Conservation (phyloP, 345 rosid genomes). For the Aurinia saxatilis region DNA sequence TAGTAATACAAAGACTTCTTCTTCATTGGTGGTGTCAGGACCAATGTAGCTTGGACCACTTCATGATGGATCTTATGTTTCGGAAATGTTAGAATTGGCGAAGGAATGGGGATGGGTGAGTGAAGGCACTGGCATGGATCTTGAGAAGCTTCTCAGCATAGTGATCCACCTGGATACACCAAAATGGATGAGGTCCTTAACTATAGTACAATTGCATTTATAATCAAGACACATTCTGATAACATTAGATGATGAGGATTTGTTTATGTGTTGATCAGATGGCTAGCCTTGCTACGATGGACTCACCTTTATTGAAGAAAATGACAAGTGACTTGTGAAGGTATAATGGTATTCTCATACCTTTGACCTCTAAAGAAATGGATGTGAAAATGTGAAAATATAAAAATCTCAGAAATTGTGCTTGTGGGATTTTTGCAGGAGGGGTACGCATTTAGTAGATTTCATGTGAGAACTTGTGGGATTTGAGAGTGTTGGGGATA, state of each 20-base stretch:
- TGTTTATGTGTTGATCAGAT: conserved; percentile 35
- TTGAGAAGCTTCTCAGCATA: conserved; percentile 58
- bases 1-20: conserved; percentile 35
- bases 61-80: too few species aligned
- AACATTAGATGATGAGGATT: not conserved
- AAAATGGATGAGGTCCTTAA: conserved; percentile 65
- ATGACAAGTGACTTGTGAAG: conserved; percentile 50
- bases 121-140: conserved; percentile 40
- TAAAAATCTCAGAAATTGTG: not conserved
- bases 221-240: not conserved
- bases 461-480: conserved; percentile 66
- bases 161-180: too few species aligned
- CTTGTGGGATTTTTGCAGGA: conserved; percentile 39
- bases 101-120: conserved; percentile 72
- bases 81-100: too few species aligned
- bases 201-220: not conserved
- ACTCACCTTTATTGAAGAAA: conserved; percentile 58
- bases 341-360: conserved; percentile 16
- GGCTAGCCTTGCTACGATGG: conserved; percentile 77
- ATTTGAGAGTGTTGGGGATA: too few species aligned
- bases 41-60: too few species aligned
- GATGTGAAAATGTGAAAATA: not conserved
- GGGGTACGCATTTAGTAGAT: conserved; percentile 70
- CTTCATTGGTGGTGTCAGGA: too few species aligned
- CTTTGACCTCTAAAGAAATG: not conserved